Base-by-base conservation (phyloP, 345 rosid genomes). In the Salix exigua region DNA sequence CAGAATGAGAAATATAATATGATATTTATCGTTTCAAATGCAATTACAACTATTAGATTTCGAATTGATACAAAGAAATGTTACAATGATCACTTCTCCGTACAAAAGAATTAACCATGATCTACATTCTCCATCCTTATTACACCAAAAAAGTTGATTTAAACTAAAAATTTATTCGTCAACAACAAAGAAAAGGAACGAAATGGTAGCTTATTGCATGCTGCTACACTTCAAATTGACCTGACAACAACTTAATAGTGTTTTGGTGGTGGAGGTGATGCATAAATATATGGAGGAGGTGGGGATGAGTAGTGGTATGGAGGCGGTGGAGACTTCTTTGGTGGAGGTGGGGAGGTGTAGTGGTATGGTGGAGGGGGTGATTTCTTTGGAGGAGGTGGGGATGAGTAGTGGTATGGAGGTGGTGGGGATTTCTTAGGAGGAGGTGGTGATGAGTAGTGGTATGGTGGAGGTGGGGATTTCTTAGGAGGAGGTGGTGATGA, bases 381-480 rank as follows among this genome's bases (percentile, higher is more conserved):
- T 7, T 19, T 33, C 6, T 11, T 9, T 1, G 66, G 75, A 10
- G 66, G 75, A 2, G 85, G 82, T 0, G 80, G 78, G 0, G 84
- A 78, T 0, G 68, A 17, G 14, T 84, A 81, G 37, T 66, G 30
- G 35, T 81, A 79, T 9, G 78, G 79, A 1, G 83, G 83, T 0
- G 79, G 86, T 0, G 79, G 75, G 0, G 65, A 78, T 0, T 50
- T 23, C 26, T 35, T 12, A 0, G 84, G 81, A 2, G 84, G 81
- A 1, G 81, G 84, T 0, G 86, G 84, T 4, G 84, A 77, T 0
- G 80, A 2, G 17, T 72, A 79, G 11, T 74, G 68, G 7, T 55
- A 70, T 2, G 80, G 77, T 18, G 84, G 87, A 0, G 80, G 84
- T 0, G 66, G 76, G 0, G 61, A 70, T 3, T 48, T 17, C 2